These are phyloP conservation scores for Bipolaris sorokiniana DNA, from an alignment of 2,329 filamentous ascomycete genomes.

Conservation along the genomic window DNA sequence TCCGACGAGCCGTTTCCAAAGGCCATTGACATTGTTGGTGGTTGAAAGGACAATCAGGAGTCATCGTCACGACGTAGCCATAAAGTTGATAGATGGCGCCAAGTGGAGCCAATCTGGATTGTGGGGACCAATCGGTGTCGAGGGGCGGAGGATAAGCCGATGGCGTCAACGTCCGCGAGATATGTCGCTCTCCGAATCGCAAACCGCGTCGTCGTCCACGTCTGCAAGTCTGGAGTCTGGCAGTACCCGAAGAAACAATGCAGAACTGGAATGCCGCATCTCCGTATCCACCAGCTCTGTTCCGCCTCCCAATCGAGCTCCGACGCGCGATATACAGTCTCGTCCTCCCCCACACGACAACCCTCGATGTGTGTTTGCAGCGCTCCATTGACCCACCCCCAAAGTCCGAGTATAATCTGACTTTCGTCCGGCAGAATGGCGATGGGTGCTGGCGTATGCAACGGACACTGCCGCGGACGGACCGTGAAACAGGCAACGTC, in stretches of 20 bases:
- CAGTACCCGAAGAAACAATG: conserved; percentile 19
- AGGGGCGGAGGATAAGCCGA: conserved; percentile 14
- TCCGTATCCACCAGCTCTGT: conserved; percentile 37
- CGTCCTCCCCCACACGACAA: conserved; percentile 52
- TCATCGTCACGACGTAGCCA: conserved; percentile 19
- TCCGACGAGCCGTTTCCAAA: conserved; percentile 32
- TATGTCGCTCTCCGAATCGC: conserved; percentile 1
- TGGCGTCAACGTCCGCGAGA: conserved; percentile 18
- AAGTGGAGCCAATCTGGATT: conserved; percentile 24
- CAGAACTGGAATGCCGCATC: conserved; percentile 1
- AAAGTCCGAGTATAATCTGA: conserved; percentile 39
- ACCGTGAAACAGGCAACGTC: conserved; percentile 41
- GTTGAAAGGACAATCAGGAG: conserved; percentile 35
- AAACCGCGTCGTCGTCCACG: conserved; percentile 2
- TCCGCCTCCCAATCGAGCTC: conserved; percentile 53
- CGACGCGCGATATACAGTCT: conserved; percentile 52
- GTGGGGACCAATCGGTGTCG: conserved; percentile 26
- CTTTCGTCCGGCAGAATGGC: conserved; percentile 36
- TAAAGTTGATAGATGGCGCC: conserved; percentile 21
- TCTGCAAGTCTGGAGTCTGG: not conserved
- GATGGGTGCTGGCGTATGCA: conserved; percentile 40
- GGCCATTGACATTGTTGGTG: conserved; percentile 38
- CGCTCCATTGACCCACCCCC: conserved; percentile 20
- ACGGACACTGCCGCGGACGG: conserved; percentile 28
- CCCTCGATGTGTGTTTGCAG: conserved; percentile 31